Evolutionary conservation across 2,329 filamentous ascomycete species (phyloP).

Genomic region (Penicillium sp.): DNA sequence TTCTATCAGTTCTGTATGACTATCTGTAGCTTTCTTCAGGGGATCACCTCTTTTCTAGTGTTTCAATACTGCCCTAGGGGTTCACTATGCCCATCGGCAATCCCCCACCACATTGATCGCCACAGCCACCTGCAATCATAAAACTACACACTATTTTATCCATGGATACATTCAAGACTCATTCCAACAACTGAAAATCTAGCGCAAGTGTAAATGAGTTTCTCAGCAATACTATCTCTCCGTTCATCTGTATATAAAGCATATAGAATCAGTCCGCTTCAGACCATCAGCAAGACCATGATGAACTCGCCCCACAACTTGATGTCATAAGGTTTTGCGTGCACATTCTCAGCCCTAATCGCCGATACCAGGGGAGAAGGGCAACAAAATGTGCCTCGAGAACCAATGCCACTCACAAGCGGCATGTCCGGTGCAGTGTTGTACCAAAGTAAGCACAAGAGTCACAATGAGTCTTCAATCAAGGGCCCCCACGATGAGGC

Average conservation of each 20-base stretch:
- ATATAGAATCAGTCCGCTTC: background rate
- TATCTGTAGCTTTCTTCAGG: too few relatives aligned
- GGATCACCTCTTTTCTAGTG: background rate
- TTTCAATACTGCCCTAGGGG: background rate
- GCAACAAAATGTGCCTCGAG: too few relatives aligned
- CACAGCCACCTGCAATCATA: background rate
- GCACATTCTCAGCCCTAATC: slow-evolving; percentile 4
- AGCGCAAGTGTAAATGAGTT: background rate
- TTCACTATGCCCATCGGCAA: background rate
- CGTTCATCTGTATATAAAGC: background rate
- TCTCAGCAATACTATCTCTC: background rate
- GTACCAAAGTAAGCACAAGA: background rate
- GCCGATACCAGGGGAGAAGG: background rate
- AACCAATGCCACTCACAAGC: background rate
- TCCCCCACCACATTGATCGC: slow-evolving; percentile 2
- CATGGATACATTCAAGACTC: background rate
- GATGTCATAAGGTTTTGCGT: slow-evolving; percentile 5
- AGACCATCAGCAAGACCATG: background rate
- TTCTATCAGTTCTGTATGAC: background rate
- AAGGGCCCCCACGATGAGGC: background rate
- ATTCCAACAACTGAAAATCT: too few relatives aligned
- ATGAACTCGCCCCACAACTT: slow-evolving; percentile 4
- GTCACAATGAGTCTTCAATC: background rate
- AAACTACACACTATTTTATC: background rate
- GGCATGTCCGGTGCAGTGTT: fast-evolving